Base-by-base conservation (phyloP, 2,329 filamentous ascomycete species). In the Fusarium newnesense region DNA sequence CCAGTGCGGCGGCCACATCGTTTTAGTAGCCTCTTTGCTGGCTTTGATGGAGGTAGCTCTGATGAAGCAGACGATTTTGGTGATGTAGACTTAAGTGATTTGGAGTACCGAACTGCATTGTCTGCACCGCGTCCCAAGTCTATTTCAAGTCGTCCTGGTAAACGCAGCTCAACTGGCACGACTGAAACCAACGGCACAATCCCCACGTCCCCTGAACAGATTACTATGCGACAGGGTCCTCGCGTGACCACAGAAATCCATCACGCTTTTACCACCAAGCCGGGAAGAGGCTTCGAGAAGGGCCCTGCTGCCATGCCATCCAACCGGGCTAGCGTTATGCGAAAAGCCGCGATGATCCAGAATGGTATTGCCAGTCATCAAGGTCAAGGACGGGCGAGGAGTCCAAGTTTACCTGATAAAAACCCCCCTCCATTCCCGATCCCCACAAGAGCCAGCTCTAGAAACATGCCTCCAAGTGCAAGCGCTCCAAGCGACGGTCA, bases 401-500 rank as follows among this genome's bases (percentile, higher is more conserved):
- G 90, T 78, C 91, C 92, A 53, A 94, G 87, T 79, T 82, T 90
- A 60, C 87, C 85, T 56, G 94, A 90, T 68, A 69, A 81, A 36
- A 86, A 90, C 59, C 95, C 96, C 34, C 95, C 96, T 32, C 96
- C 96, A 1, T 98, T 97, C 84, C 95, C 96, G 0, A 97, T 99
- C 11, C 96, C 96, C 0, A 92, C 92, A 7, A 88, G 96, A 64
- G 93, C 94, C 36, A 98, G 96, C 82, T 99, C 95, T 10, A 90
- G 95, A 67, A 91, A 92, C 77, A 88, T 92, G 28, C 89, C 90
- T 2, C 82, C 91, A 67, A 92, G 88, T 74, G 85, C 88, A 57
- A 95, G 93, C 79, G 85, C 86, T 6, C 86, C 87, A 1, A 90
- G 89, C 69, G 94, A 97, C 70, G 93, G 93, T 7, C 91, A 91